Conservation (phyloP, 305 asterid genomes). For the Fraxinus ornus region DNA sequence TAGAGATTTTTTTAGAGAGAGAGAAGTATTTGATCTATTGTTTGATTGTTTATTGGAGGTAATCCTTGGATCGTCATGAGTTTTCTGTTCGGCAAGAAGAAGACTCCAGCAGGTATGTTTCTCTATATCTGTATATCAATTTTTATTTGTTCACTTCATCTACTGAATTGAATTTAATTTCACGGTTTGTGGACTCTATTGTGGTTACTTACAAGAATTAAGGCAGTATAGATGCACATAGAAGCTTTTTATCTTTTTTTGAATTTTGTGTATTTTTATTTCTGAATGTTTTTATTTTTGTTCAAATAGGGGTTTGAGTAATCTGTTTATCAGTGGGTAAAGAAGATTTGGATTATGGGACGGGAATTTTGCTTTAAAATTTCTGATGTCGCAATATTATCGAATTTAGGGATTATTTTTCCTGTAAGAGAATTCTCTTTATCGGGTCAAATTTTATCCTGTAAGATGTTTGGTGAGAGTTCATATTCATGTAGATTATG, state of each 20-base stretch:
- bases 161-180: background rate
- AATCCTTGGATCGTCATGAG: slow-evolving; percentile 58
- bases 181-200: background rate
- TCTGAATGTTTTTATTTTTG: background rate
- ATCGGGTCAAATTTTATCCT: background rate
- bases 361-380: background rate
- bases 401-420: background rate
- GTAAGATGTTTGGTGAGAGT: background rate
- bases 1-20: background rate
- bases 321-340: background rate
- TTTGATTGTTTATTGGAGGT: slow-evolving; percentile 17
- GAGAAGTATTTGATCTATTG: background rate
- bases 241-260: background rate
- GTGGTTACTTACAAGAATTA: background rate
- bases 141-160: background rate
- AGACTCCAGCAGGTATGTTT: slow-evolving; percentile 82
- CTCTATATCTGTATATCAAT: background rate
- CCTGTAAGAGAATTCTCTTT: background rate
- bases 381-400: background rate
- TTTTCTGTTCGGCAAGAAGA: slow-evolving; percentile 84
- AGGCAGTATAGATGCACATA: background rate
- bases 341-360: background rate
- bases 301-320: background rate
- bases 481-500: background rate
- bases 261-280: background rate